Conservation (phyloP, 345 rosid species). For the Pugionium dolabratum region DNA sequence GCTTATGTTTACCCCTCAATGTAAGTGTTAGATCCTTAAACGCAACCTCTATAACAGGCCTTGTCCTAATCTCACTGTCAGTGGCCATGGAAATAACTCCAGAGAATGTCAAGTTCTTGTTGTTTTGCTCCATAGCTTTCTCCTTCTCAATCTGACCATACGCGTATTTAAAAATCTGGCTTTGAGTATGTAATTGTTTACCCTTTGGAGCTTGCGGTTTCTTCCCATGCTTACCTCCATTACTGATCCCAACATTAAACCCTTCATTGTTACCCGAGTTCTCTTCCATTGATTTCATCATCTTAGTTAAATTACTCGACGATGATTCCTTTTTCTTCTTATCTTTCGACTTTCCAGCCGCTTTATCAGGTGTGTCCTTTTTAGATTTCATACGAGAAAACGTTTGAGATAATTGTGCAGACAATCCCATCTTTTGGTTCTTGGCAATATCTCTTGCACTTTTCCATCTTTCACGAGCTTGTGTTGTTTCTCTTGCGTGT, state of each 20-base stretch:
- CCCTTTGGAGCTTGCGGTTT: slow-evolving; percentile 64
- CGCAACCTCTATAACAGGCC: slow-evolving; percentile 77
- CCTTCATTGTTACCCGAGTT: slow-evolving; percentile 59
- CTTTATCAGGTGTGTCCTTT: slow-evolving; percentile 40
- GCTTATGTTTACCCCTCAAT: slow-evolving; percentile 69
- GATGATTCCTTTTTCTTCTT: slow-evolving; percentile 45
- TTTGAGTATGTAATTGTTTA: slow-evolving; percentile 68
- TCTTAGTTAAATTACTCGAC: slow-evolving; percentile 56
- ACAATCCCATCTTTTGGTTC: slow-evolving; percentile 56
- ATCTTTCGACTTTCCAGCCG: slow-evolving; percentile 46
- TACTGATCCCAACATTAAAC: slow-evolving; percentile 46
- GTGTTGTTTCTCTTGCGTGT: slow-evolving; percentile 81
- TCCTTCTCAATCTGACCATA: slow-evolving; percentile 93
- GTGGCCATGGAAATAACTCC: slow-evolving; percentile 87
- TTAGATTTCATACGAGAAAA: slow-evolving; percentile 67
- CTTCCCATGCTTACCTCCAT: slow-evolving; percentile 58
- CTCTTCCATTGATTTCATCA: slow-evolving; percentile 62
- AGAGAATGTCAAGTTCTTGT: slow-evolving; percentile 72
- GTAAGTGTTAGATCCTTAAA: slow-evolving; percentile 84
- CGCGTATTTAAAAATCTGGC: slow-evolving; percentile 88
- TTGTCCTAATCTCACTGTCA: slow-evolving; percentile 54
- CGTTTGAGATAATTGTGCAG: slow-evolving; percentile 61
- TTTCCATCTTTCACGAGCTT: slow-evolving; percentile 91
- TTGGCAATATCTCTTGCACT: slow-evolving; percentile 60
- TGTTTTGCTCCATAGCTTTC: slow-evolving; percentile 72